phyloP scores from a whole-genome alignment of 352 stramenopile genomes.

The Phytophthora hybrid region DNA sequence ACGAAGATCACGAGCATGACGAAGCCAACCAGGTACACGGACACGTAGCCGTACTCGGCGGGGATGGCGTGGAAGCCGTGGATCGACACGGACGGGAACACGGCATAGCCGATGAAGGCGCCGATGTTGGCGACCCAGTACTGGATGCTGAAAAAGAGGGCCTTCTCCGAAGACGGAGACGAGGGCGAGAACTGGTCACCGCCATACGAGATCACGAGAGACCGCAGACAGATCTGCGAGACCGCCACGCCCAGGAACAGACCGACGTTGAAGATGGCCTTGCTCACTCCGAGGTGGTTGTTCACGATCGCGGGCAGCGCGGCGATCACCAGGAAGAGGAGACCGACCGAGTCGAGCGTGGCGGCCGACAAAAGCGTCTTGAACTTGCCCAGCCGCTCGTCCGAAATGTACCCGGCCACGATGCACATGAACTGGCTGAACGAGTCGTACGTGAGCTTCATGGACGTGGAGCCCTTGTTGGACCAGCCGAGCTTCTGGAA shows the following conservation, averaged over 20 bases:
- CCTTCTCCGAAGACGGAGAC: not conserved
- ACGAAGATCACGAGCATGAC: constrained; percentile 4
- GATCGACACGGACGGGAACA: constrained; percentile 9
- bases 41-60: constrained; percentile 1
- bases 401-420: constrained; percentile 2
- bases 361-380: constrained; percentile 7
- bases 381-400: constrained; percentile 5
- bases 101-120: constrained; percentile 5
- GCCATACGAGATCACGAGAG: constrained; percentile 3
- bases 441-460: constrained; percentile 10
- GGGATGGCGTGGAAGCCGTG: constrained; percentile 4
- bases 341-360: constrained; percentile 5
- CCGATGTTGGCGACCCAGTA: constrained; percentile 9
- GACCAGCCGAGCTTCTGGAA: constrained; percentile 5
- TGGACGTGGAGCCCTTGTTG: constrained; percentile 4
- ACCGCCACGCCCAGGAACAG: not conserved
- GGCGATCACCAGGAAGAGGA: constrained; percentile 5
- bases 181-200: constrained; percentile 1
- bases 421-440: constrained; percentile 14
- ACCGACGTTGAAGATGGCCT: constrained; percentile 10
- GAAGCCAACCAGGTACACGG: constrained; percentile 1
- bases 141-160: constrained; percentile 9
- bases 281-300: constrained; percentile 5
- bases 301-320: not conserved
- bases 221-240: constrained; percentile 8